Evolutionary conservation across 1,284 basidiomycete genomes (phyloP).

Genomic region (Apiotrichum sp.): DNA sequence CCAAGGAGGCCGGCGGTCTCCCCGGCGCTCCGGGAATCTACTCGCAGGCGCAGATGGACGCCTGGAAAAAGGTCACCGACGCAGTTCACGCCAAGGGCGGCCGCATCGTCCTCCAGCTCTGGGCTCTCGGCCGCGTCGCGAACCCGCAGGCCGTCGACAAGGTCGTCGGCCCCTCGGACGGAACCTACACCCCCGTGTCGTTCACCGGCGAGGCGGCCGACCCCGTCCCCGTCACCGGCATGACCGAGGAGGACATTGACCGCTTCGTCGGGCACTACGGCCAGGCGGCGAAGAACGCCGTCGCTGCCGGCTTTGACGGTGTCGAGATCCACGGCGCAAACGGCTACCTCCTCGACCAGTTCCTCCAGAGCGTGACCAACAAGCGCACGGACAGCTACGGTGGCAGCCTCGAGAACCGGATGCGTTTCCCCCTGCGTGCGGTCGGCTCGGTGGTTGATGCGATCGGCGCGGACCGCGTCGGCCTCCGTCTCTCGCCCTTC

Average conservation of each 20-base stretch:
- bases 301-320: conserved; percentile 61
- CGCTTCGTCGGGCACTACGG: conserved; percentile 51
- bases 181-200: conserved; percentile 37
- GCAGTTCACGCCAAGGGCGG: conserved; percentile 51
- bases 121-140: conserved; percentile 45
- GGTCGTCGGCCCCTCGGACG: conserved; percentile 57
- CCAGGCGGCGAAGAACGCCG: conserved; percentile 53
- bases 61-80: conserved; percentile 45
- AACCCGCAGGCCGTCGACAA: conserved; percentile 2
- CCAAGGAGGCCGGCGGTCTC: conserved; percentile 23
- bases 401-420: conserved; percentile 55
- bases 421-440: conserved; percentile 53
- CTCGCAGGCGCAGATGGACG: conserved; percentile 28
- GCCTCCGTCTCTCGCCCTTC: conserved; percentile 55
- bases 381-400: conserved; percentile 58
- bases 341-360: conserved; percentile 50
- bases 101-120: conserved; percentile 52
- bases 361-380: conserved; percentile 54
- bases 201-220: no score
- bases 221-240: conserved; percentile 3
- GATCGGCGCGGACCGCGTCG: conserved; percentile 52
- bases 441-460: conserved; percentile 51
- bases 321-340: conserved; percentile 53
- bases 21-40: conserved; percentile 27
- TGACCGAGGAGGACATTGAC: conserved; percentile 36